Evolutionary conservation across 164 flowering plant genomes (phyloP).

Genomic region (Vitis labrusca): DNA sequence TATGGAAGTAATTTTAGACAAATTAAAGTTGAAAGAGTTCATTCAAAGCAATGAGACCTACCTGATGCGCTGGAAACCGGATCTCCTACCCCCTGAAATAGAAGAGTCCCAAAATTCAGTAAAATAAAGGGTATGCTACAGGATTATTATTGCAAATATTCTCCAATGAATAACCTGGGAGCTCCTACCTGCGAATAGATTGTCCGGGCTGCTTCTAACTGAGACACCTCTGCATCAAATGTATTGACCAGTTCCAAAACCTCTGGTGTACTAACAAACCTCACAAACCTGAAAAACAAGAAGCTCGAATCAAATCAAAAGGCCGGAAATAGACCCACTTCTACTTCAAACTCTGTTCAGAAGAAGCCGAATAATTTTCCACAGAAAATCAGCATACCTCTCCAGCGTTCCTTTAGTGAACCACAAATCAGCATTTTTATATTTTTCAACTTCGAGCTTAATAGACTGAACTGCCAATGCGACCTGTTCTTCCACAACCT

Average conservation of each 20-base stretch:
- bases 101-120: slow-evolving; percentile 18
- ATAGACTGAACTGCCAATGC: slow-evolving; percentile 61
- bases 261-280: slow-evolving; percentile 95
- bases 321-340: neutral
- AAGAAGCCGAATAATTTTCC: no score
- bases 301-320: slow-evolving; percentile 4
- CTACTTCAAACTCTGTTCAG: neutral
- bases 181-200: slow-evolving; percentile 82
- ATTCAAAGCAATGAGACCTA: slow-evolving; percentile 21
- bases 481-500: slow-evolving; percentile 83
- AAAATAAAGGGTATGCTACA: slow-evolving; percentile 1
- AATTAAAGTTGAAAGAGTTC: neutral
- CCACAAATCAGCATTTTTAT: slow-evolving; percentile 67
- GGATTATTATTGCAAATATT: neutral
- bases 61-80: slow-evolving; percentile 47
- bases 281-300: slow-evolving; percentile 69
- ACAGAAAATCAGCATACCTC: slow-evolving; percentile 45
- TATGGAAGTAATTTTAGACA: neutral
- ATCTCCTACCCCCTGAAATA: slow-evolving; percentile 66
- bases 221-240: slow-evolving; percentile 91
- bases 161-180: neutral
- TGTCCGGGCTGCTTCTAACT: slow-evolving; percentile 82
- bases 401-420: slow-evolving; percentile 97
- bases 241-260: slow-evolving; percentile 79
- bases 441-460: slow-evolving; percentile 70